A percentile compares a stretch with the other conserved stretches of the same genome.
Evolutionary conservation across 305 asterid species (phyloP).

Genomic region (Fraxinus nigra): DNA sequence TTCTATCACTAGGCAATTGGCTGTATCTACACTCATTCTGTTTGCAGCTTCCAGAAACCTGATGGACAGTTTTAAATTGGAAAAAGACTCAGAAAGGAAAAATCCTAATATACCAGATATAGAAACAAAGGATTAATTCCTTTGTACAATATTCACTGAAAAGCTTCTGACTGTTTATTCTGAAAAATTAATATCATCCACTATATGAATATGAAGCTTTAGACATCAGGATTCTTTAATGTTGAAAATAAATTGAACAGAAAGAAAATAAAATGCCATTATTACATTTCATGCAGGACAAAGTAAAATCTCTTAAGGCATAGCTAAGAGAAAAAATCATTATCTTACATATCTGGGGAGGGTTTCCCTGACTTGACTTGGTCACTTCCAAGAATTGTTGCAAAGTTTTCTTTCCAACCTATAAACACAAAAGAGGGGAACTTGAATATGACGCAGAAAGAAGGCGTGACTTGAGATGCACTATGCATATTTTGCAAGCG

Average conservation of each 20-base stretch:
- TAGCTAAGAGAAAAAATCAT: constrained; percentile 8
- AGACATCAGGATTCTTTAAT: background rate
- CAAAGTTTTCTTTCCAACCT: constrained; percentile 85
- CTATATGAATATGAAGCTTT: background rate
- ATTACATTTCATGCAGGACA: constrained; percentile 6
- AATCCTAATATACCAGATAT: background rate
- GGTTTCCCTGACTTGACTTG: constrained; percentile 90
- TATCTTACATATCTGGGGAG: constrained; percentile 77
- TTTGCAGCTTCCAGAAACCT: constrained; percentile 94
- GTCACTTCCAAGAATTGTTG: constrained; percentile 77
- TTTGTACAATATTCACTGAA: background rate
- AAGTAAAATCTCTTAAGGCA: background rate
- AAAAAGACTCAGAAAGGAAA: constrained; percentile 11
- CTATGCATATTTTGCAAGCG: background rate
- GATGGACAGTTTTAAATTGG: constrained; percentile 27
- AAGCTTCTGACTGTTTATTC: background rate
- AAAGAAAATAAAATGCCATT: constrained; percentile 11
- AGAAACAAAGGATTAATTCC: constrained; percentile 13
- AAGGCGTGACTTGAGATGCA: background rate
- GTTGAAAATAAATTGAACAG: constrained; percentile 12
- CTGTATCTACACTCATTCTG: constrained; percentile 62
- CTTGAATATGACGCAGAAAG: background rate
- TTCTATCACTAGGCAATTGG: constrained; percentile 83
- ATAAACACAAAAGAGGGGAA: constrained; percentile 7
- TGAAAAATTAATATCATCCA: background rate